These are phyloP conservation scores for Conidiobolus incongruus DNA, from an alignment of 371 early-diverging fungal species.

Conservation along the genomic window DNA sequence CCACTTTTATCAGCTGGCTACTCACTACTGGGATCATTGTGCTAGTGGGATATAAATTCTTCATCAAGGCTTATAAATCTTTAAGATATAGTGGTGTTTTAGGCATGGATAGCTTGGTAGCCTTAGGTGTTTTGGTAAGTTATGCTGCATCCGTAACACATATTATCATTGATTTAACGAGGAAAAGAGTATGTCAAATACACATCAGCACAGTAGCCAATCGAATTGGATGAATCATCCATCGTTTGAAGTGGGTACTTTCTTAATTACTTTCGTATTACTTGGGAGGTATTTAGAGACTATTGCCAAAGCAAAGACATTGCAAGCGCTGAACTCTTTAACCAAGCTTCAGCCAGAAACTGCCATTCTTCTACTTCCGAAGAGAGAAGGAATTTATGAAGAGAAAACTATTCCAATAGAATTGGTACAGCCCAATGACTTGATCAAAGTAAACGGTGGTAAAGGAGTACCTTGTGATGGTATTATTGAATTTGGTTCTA, in stretches of 20 bases:
- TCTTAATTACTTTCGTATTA: conserved; percentile 34
- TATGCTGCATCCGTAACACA: conserved; percentile 26
- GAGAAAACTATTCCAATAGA: too few relatives aligned
- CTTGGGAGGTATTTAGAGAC: conserved; percentile 49
- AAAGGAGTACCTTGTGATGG: conserved; percentile 8
- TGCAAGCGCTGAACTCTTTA: conserved; percentile 35
- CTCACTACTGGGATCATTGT: conserved; percentile 5
- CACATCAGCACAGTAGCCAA: too few relatives aligned
- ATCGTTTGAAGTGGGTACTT: not conserved
- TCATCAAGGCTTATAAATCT: conserved; percentile 29
- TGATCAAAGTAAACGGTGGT: conserved; percentile 50
- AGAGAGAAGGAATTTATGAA: conserved; percentile 39
- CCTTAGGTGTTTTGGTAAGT: conserved; percentile 33
- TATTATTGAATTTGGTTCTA: conserved; percentile 45
- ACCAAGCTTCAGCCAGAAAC: conserved; percentile 41
- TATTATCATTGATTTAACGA: conserved; percentile 6
- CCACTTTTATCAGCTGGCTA: conserved; percentile 1
- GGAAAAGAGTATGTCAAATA: too few relatives aligned
- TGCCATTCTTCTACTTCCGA: conserved; percentile 43
- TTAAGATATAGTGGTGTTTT: conserved; percentile 25
- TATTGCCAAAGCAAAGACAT: conserved; percentile 38
- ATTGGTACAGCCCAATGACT: conserved; percentile 29
- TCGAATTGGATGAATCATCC: conserved; percentile 27
- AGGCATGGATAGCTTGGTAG: conserved; percentile 41
- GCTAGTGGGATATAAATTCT: conserved; percentile 33